A percentile compares a stretch with the other conserved stretches of the same genome.
Evolutionary conservation across 495 filamentous ascomycete species (phyloP).

Genomic region (Tuber borchii): DNA sequence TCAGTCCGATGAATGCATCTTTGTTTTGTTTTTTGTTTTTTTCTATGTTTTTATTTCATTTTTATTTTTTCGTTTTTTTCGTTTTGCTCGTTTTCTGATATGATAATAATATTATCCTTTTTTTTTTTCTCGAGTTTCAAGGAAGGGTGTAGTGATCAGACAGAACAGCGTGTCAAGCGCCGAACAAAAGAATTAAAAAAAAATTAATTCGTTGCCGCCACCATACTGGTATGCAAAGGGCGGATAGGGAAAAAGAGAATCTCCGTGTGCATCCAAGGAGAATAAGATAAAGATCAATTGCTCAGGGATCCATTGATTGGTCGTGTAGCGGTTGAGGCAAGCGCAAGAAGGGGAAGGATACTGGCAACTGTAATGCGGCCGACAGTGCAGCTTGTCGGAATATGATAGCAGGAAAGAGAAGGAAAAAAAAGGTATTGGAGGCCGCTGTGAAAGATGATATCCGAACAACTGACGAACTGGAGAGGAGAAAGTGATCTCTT

Average conservation of each 20-base stretch:
- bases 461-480: neutral
- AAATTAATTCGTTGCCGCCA: neutral
- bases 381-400: slow-evolving; percentile 10
- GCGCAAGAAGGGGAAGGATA: slow-evolving; percentile 7
- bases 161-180: neutral
- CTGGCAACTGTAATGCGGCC: neutral
- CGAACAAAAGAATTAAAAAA: neutral
- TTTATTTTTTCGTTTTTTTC: neutral
- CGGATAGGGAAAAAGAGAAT: slow-evolving; percentile 8
- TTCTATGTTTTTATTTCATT: slow-evolving; percentile 3
- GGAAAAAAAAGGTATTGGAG: neutral
- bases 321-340: slow-evolving; percentile 6
- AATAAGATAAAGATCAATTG: slow-evolving; percentile 12
- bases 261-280: slow-evolving; percentile 11
- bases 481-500: neutral
- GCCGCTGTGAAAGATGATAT: neutral
- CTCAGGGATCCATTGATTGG: slow-evolving; percentile 3
- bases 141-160: slow-evolving; percentile 9
- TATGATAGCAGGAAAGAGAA: slow-evolving; percentile 11
- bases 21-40: neutral
- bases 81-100: neutral
- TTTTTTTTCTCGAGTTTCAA: neutral
- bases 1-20: neutral
- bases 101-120: too few species aligned
- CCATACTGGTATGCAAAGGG: slow-evolving; percentile 5